Conservation (phyloP, 2,329 filamentous ascomycete species). For the Ophiostoma ulmi region DNA sequence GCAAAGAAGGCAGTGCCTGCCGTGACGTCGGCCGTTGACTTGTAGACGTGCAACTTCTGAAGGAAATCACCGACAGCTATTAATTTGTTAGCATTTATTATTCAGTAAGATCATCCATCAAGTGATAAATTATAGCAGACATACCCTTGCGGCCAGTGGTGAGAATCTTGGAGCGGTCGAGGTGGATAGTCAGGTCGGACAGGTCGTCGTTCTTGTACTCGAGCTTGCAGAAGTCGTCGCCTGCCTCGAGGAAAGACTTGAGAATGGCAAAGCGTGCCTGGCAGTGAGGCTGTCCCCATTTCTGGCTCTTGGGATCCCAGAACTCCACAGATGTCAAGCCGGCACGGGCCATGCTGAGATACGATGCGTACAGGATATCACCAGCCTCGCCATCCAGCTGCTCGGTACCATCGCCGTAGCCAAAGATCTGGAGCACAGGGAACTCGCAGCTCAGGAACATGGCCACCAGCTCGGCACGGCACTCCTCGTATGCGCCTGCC, state of each 20-base stretch:
- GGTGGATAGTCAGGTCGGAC: slow-evolving; percentile 72
- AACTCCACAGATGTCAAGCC: slow-evolving; percentile 84
- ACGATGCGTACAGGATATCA: slow-evolving; percentile 80
- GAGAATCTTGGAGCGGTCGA: slow-evolving; percentile 83
- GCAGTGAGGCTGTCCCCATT: slow-evolving; percentile 91
- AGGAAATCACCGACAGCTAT: slow-evolving; percentile 75
- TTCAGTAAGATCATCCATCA: too few relatives aligned
- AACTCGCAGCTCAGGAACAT: slow-evolving; percentile 91
- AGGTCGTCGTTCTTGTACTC: slow-evolving; percentile 68
- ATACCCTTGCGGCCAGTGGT: slow-evolving; percentile 67
- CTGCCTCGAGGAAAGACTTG: slow-evolving; percentile 76
- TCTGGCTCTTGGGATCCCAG: slow-evolving; percentile 85
- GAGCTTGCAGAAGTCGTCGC: slow-evolving; percentile 80
- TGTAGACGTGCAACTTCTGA: slow-evolving; percentile 89
- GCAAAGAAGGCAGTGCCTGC: slow-evolving; percentile 75
- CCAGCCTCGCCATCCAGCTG: slow-evolving; percentile 74
- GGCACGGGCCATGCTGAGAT: slow-evolving; percentile 91
- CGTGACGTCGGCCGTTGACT: slow-evolving; percentile 78
- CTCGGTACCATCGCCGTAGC: slow-evolving; percentile 70
- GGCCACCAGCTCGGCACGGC: slow-evolving; percentile 86
- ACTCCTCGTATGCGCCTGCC: slow-evolving; percentile 88
- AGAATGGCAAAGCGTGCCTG: slow-evolving; percentile 88
- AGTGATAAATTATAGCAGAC: slow-evolving; percentile 24
- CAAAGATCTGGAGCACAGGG: slow-evolving; percentile 81
- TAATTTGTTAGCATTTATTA: slow-evolving; percentile 27